These are phyloP conservation scores for Trypanosoma cruzi DNA, from an alignment of 208 protist species.

Conservation along the genomic window DNA sequence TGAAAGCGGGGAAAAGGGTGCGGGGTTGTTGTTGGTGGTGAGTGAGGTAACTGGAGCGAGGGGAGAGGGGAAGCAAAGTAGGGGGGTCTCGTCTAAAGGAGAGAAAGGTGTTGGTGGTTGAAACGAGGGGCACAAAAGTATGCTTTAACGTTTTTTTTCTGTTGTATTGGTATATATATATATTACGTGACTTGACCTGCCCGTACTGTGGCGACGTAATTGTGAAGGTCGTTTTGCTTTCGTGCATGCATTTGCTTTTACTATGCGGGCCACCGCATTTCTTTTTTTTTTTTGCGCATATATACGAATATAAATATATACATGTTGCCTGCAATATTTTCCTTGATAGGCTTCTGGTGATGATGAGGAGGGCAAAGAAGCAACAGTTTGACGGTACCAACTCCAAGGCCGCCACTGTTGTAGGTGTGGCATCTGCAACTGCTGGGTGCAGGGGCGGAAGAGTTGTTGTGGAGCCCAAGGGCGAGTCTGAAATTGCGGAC, in stretches of 20 bases:
- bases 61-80: not conserved
- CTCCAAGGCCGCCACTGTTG: not conserved
- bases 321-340: constrained; percentile 13
- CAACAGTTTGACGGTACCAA: not conserved
- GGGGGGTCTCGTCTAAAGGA: not conserved
- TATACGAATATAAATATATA: constrained; percentile 1
- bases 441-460: not conserved
- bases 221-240: not conserved
- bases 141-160: not conserved
- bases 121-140: not conserved
- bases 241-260: not conserved
- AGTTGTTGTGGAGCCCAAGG: not conserved
- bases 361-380: constrained; percentile 31
- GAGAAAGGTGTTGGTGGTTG: not conserved
- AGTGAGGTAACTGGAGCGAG: not conserved
- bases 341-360: not conserved
- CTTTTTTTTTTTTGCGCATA: not conserved
- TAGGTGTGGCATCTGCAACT: not conserved
- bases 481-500: constrained; percentile 27
- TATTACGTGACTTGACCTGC: not conserved
- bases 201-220: not conserved
- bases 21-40: too few species aligned
- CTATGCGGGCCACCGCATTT: not conserved
- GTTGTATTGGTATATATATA: not conserved
- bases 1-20: too few species aligned